phyloP scores from a whole-genome alignment of 805 yeast species.

The Metschnikowia drakensbergensis region DNA sequence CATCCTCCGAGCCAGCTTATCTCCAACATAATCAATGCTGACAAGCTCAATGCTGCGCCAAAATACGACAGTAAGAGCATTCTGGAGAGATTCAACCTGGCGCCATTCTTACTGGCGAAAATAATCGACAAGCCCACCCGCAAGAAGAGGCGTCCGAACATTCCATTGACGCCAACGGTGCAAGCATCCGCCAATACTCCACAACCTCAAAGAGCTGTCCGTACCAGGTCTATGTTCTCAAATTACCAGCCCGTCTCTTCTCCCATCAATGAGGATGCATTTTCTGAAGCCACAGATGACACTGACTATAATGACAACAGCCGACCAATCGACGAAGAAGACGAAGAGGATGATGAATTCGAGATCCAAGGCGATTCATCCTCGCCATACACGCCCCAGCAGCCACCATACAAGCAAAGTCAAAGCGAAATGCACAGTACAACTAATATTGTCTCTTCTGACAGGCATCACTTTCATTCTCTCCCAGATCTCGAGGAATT shows the following conservation, averaged over 20 bases:
- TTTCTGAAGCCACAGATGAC: slow-evolving; percentile 36
- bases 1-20: slow-evolving; percentile 38
- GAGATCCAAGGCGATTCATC: slow-evolving; percentile 27
- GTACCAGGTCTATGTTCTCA: slow-evolving; percentile 43
- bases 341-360: slow-evolving; percentile 25
- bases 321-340: slow-evolving; percentile 21
- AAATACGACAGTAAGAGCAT: slow-evolving; percentile 39
- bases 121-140: slow-evolving; percentile 35
- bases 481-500: slow-evolving; percentile 43
- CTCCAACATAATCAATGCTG: slow-evolving; percentile 40
- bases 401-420: slow-evolving; percentile 32
- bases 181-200: slow-evolving; percentile 11
- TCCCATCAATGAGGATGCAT: slow-evolving; percentile 39
- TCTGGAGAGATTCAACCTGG: slow-evolving; percentile 44
- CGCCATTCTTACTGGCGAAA: slow-evolving; percentile 40
- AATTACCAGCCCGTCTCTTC: slow-evolving; percentile 33
- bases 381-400: slow-evolving; percentile 41
- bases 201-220: slow-evolving; percentile 36
- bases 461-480: slow-evolving; percentile 30
- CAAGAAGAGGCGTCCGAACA: slow-evolving; percentile 21
- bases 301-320: slow-evolving; percentile 31
- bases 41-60: slow-evolving; percentile 35
- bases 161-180: slow-evolving; percentile 17
- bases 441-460: slow-evolving; percentile 12
- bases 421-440: slow-evolving; percentile 8